Evolutionary conservation across 257 asterid species (phyloP).

Genomic region (Plectranthus barbatus): DNA sequence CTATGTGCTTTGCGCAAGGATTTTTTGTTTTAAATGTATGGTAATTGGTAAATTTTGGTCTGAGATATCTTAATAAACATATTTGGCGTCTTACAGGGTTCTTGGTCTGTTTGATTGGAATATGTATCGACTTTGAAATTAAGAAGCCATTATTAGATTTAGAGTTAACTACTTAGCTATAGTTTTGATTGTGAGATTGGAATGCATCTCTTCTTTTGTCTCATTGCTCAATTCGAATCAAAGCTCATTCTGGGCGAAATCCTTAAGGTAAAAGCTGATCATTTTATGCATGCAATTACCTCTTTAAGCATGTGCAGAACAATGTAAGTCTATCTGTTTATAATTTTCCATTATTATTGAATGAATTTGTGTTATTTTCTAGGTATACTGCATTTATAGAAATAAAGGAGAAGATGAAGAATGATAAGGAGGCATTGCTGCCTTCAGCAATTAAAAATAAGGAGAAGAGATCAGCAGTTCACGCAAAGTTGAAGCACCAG

Average conservation of each 20-base stretch:
- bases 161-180: background rate
- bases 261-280: background rate
- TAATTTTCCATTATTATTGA: background rate
- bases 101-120: background rate
- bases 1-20: background rate
- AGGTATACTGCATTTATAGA: constrained; percentile 3
- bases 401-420: constrained; percentile 19
- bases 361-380: background rate
- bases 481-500: constrained; percentile 72
- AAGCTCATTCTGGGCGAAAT: no score
- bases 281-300: no score
- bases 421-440: constrained; percentile 29
- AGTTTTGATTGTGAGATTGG: background rate
- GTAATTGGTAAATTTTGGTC: background rate
- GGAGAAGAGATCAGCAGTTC: constrained; percentile 68
- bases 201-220: no score
- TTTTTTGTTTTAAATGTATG: background rate
- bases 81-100: background rate
- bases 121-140: background rate
- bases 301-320: background rate
- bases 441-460: constrained; percentile 81
- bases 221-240: no score
- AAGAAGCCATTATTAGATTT: background rate
- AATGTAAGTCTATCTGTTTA: background rate
- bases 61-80: background rate